phyloP scores from a whole-genome alignment of 345 rosid genomes.

The Rhodomyrtus tomentosa region DNA sequence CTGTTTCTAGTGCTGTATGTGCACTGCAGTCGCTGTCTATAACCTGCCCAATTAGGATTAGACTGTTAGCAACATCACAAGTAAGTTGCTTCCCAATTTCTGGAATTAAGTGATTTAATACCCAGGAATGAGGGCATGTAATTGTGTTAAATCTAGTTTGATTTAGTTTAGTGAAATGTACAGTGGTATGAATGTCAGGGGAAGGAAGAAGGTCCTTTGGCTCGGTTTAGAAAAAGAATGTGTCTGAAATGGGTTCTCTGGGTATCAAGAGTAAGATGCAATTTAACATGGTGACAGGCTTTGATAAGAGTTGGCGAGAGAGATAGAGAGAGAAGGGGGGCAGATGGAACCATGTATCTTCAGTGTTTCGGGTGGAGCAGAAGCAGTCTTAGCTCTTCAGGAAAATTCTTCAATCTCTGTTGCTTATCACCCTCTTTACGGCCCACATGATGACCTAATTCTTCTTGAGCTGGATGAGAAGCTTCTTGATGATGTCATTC shows the following conservation, averaged over 20 bases:
- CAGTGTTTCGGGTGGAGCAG: slow-evolving; percentile 29
- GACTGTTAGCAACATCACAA: not conserved
- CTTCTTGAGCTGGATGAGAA: slow-evolving; percentile 71
- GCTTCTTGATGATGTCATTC: slow-evolving; percentile 53
- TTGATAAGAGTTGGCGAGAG: not conserved
- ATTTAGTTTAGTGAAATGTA: not conserved
- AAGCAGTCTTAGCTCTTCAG: slow-evolving; percentile 45
- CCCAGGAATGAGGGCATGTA: not conserved
- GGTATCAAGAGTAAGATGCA: not conserved
- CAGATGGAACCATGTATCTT: not conserved
- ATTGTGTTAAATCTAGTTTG: not conserved
- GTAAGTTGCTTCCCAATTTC: not conserved
- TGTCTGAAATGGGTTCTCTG: not conserved
- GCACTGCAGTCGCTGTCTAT: not conserved
- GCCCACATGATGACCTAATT: slow-evolving; percentile 54
- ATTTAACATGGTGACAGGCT: not conserved
- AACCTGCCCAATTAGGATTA: not conserved
- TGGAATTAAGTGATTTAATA: not conserved
- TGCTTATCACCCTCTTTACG: slow-evolving; percentile 57
- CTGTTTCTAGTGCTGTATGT: not conserved
- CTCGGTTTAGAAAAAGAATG: not conserved
- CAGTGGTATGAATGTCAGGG: not conserved
- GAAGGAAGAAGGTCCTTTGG: not conserved
- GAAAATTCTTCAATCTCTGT: slow-evolving; percentile 39
- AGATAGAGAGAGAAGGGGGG: not conserved